Base-by-base conservation (phyloP, 2,329 filamentous ascomycete genomes). In the Aschersonia sp. region DNA sequence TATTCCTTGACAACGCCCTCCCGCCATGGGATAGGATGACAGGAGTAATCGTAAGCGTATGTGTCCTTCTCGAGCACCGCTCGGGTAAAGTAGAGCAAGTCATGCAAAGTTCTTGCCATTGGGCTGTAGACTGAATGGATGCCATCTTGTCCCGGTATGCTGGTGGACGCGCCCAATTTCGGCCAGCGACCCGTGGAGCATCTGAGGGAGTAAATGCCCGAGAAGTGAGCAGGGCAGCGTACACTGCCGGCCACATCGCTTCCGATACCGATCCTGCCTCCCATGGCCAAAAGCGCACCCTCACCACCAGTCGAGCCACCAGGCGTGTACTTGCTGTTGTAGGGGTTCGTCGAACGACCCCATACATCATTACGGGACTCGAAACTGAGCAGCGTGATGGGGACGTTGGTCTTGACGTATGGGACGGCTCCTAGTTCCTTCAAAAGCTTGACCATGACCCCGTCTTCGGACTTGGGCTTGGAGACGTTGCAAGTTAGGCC, bases 131-230 rank as follows among this genome's bases (percentile, higher is more conserved):
- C 88, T 53, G 84, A 86, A 1, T 87, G 81, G 32, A 96, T 80
- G 1, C 89, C 89, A 60, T 96, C 91, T 61, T 96, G 89, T 0
- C 91, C 91, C 0, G 85, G 80, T 88, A 95, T 95, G 56, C 84
- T 89, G 0, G 89, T 95, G 51, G 77, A 78, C 61, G 88, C 81
- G 7, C 88, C 88, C 42, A 78, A 74, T 63, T 94, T 94, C 1
- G 88, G 87, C 88, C 89, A 96, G 45, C 89, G 76, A 2, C 91
- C 89, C 1, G 86, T 94, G 3, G 85, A 89, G 66, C 89, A 95
- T 38, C 85, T 80, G 30, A 96, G 68, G 20, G 84, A 84, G 64
- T 94, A 96, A 61, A 91, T 87, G 6, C 89, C 89, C 2, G 85
- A 85, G 69, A 89, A 96, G 56, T 94, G 88, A 4, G 89, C 91